Conservation (phyloP, 306 rosid species). For the Pachyrhizus erosus region DNA sequence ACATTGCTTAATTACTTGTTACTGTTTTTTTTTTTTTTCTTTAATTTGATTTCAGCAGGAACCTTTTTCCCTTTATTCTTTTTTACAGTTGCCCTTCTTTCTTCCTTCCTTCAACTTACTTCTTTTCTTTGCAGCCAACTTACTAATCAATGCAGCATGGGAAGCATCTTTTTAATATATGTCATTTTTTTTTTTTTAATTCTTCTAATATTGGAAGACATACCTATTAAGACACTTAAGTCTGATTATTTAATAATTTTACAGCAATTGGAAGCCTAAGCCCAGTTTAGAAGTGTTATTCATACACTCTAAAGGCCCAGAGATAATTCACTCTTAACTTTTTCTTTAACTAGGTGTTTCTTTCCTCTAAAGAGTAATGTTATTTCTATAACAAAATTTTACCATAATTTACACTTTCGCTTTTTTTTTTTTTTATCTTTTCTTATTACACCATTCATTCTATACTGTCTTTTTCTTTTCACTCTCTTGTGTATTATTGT, state of each 20-base stretch:
- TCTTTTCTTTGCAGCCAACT: background rate
- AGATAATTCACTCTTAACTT: background rate
- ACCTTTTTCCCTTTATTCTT: background rate
- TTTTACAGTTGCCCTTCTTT: background rate
- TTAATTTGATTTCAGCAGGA: background rate
- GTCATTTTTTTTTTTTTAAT: background rate
- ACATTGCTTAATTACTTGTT: background rate
- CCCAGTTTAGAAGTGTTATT: background rate
- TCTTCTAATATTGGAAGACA: background rate
- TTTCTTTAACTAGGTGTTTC: background rate
- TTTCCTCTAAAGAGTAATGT: background rate
- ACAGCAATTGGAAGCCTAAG: background rate
- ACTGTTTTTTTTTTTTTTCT: too few relatives aligned
- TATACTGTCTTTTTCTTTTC: background rate
- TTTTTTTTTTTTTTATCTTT: background rate
- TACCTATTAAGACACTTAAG: background rate
- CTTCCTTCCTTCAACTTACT: background rate
- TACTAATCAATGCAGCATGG: background rate
- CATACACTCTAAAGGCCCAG: background rate
- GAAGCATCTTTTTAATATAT: background rate
- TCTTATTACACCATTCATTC: background rate
- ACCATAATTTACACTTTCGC: background rate
- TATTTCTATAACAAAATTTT: background rate
- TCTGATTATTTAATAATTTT: background rate
- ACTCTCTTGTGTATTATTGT: background rate